Conservation (phyloP, 2,329 filamentous ascomycete genomes). For the Ceratocystis papillata region DNA sequence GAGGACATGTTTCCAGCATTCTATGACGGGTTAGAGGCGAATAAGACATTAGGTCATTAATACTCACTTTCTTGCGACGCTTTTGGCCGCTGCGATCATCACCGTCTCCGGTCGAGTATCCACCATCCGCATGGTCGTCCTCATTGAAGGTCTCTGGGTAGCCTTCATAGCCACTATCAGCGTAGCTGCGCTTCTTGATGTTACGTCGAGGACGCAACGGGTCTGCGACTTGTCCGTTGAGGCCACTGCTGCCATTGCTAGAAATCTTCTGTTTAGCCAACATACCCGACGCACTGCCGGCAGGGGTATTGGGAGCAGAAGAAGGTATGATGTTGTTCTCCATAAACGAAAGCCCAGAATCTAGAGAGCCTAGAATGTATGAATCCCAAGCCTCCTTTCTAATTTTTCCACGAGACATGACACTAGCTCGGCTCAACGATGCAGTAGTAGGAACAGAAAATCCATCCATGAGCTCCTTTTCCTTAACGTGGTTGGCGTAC, state of each 20-base stretch:
- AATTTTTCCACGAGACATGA: conserved; percentile 43
- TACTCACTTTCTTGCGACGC: conserved; percentile 53
- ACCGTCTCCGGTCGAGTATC: conserved; percentile 63
- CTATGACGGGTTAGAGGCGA: conserved; percentile 38
- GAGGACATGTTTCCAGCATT: conserved; percentile 37
- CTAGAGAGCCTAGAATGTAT: conserved; percentile 24
- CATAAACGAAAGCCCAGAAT: conserved; percentile 16
- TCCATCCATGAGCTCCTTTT: conserved; percentile 45
- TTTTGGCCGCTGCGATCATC: conserved; percentile 50
- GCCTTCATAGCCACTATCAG: conserved; percentile 62
- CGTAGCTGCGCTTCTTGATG: conserved; percentile 65
- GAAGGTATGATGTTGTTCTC: conserved; percentile 15
- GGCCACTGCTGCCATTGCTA: not conserved
- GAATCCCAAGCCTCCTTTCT: conserved; percentile 26
- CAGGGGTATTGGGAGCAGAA: conserved; percentile 19
- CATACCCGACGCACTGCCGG: conserved; percentile 15
- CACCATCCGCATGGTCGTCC: conserved; percentile 50
- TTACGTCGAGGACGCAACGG: conserved; percentile 50
- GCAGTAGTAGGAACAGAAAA: conserved; percentile 38
- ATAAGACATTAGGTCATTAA: conserved; percentile 27
- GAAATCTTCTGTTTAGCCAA: conserved; percentile 3
- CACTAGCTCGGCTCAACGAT: conserved; percentile 41
- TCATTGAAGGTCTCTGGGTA: conserved; percentile 63
- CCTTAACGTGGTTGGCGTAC: conserved; percentile 44
- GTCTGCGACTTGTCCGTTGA: conserved; percentile 29